Base-by-base conservation (phyloP, 495 filamentous ascomycete species). In the Xylaria intraflava region DNA sequence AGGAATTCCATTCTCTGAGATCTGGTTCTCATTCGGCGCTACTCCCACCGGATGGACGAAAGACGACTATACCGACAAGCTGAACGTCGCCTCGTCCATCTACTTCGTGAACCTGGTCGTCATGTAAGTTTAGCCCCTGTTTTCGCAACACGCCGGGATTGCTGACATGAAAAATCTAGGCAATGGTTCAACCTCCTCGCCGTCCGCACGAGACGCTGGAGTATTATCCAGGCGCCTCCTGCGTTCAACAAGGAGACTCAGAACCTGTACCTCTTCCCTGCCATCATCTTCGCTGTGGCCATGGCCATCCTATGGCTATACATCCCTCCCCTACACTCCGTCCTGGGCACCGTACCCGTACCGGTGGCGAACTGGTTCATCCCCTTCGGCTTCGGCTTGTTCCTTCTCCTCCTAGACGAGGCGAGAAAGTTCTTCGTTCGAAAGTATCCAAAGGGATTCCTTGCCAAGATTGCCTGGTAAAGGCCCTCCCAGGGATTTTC, bases 21-120 rank as follows among this genome's bases (percentile, higher is more conserved):
- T 86, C 7, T 83, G 79, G 78, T 82, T 88, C 58, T 67, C 70
- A 10, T 88, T 82, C 59, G 83, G 81, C 12, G 62, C 61, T 16
- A 57, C 75, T 4, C 75, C 76, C n/a, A n/a, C n/a, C n/a, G n/a
- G n/a, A n/a, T n/a, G 0, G 62, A 68, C 19, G 59, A 60, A 12
- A 65, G 77, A 79, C 26, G 78, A 67, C 46, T 77, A 72, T 46
- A 72, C 65, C 5, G 61, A 66, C 19, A 66, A 72, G 20, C 60
- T 82, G 14, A 83, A 82, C 51, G 72, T 76, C 40, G 84, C 81
- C 19, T 82, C 78, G 24, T 81, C 77, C 22, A 80, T 88, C 31
- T 89, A 89, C 58, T 89, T 89, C 56, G 78, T 88, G 27, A 86
- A 78, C n/a, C 69, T 89, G 8, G 83, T 89, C 6, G 78, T 86